A percentile compares a stretch with the other conserved stretches of the same genome.
Conservation (phyloP, 805 yeast species). For the Saccharomyces mikatae region DNA sequence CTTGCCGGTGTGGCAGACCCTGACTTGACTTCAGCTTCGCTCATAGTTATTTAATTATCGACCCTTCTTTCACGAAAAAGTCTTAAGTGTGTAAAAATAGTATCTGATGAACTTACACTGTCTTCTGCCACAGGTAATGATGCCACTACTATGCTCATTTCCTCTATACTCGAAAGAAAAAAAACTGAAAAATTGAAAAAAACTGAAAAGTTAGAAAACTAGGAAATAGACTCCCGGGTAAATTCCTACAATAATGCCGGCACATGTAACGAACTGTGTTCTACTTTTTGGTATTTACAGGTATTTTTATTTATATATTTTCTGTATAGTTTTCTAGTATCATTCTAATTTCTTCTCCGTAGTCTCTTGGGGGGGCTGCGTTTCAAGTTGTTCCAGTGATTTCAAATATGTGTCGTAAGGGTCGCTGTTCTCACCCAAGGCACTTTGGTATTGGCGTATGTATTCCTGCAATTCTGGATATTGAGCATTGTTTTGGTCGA, state of each 20-base stretch:
- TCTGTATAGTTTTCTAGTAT: neutral
- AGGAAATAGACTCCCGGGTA: neutral
- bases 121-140: neutral
- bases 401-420: conserved; percentile 10
- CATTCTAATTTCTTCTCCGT: neutral
- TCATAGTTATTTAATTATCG: neutral
- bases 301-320: neutral
- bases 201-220: neutral
- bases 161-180: neutral
- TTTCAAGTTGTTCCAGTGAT: neutral
- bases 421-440: conserved; percentile 2
- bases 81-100: neutral
- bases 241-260: neutral
- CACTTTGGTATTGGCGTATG: neutral
- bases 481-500: neutral
- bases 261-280: neutral
- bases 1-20: neutral
- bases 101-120: neutral
- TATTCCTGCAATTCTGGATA: neutral
- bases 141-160: neutral
- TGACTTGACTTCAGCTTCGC: neutral
- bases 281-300: neutral
- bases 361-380: neutral
- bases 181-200: neutral
- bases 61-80: neutral